Conservation (phyloP, 1,139 yeast species). For the Geotrichum candidum region DNA sequence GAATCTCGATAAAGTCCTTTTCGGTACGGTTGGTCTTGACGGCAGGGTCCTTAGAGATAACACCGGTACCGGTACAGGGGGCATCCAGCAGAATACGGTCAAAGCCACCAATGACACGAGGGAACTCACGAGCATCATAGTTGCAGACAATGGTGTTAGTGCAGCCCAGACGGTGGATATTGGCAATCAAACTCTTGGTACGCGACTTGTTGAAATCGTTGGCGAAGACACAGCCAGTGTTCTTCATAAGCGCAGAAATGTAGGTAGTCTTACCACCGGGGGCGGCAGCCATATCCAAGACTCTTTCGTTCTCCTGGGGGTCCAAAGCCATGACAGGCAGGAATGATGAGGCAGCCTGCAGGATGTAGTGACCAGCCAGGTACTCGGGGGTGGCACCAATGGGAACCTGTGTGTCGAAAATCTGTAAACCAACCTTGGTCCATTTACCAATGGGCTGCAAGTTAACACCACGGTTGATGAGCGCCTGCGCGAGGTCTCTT, state of each 20-base stretch:
- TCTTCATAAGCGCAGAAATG: constrained; percentile 93
- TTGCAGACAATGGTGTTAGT: constrained; percentile 94
- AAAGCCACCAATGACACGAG: constrained; percentile 96
- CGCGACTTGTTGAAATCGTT: constrained; percentile 95
- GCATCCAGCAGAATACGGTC: constrained; percentile 95
- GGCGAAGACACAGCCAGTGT: constrained; percentile 95
- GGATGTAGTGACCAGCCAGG: constrained; percentile 92
- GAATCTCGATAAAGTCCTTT: constrained; percentile 93
- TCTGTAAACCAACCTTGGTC: constrained; percentile 97
- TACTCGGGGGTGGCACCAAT: constrained; percentile 99
- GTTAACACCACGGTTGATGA: constrained; percentile 95
- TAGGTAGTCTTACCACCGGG: constrained; percentile 99
- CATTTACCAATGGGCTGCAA: constrained; percentile 95
- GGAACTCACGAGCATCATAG: constrained; percentile 97
- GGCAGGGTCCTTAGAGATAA: constrained; percentile 93
- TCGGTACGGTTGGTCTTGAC: constrained; percentile 93
- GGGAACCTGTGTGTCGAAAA: constrained; percentile 97
- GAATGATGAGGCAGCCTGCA: constrained; percentile 98
- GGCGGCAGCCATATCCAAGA: constrained; percentile 98
- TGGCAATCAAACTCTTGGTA: constrained; percentile 93
- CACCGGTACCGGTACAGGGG: constrained; percentile 99
- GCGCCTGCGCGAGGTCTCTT: constrained; percentile 89
- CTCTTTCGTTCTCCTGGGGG: constrained; percentile 92
- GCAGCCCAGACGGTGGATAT: constrained; percentile 95
- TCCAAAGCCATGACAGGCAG: constrained; percentile 96